Base-by-base conservation (phyloP, 306 rosid genomes). In the Fagus crenata region DNA sequence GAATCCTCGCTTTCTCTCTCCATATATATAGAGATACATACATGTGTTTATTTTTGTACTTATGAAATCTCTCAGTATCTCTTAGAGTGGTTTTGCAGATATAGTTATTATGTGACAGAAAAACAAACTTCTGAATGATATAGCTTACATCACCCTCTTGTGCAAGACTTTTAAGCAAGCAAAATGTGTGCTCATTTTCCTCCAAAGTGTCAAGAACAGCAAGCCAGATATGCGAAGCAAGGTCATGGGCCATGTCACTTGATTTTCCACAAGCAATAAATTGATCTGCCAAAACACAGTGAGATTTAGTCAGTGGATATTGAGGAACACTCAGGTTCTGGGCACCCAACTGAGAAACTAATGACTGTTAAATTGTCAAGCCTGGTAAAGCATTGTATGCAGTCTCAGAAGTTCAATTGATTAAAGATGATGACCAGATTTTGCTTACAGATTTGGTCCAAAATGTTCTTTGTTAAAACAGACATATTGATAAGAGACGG, bases 241-340 rank as follows among this genome's bases (percentile, higher is more conserved):
- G 87, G 56, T 91, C 87, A 78, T 90, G 85, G 46, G 98, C 96
- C 67, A 78, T 58, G 33, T 91, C 94, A 77, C 87, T 81, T 2
- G 96, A 84, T 81, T 93, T 91, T 1, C 98, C 98, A 67, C 91
- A 83, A 59, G 89, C 89, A 81, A 91, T 84, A 68, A 91, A 89
- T 83, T 93, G 93, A 85, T 93, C 96, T 93, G 89, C 72, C 39
- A 73, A 78, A n/a, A 63, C 64, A 55, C 13, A 32, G 51, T 32
- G 37, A 53, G 13, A 28, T 14, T 32, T 14, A 63, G 65, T 74
- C 31, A 59, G 39, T 43, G 14, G 37, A 2, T 71, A 70, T 43
- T 3, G 22, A 46, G 49, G n/a, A n/a, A n/a, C 15, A 41, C 49
- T 40, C 32, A 37, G 53, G 13, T 67, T 67, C 5, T 7, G 14